Evolutionary conservation across 192 early-diverging fungal species (phyloP), one percentile per base, ranked within the genome.

Genomic region (Gaertneriomyces sp.): DNA sequence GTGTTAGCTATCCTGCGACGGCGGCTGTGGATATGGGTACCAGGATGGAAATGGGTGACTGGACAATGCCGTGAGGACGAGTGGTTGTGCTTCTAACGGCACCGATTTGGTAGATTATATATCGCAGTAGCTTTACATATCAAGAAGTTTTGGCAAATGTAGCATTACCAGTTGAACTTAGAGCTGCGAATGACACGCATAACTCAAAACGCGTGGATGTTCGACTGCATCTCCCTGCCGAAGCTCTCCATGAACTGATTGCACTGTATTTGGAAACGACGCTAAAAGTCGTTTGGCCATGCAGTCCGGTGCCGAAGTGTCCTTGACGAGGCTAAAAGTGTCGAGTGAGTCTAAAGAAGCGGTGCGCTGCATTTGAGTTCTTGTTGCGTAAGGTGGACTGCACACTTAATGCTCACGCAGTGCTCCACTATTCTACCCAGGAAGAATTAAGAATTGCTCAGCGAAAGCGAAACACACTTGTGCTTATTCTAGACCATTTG

Each of bases 1-100:
- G 86, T 90, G 7, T 56, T 86, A 47, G 82, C 83, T 60, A 84
- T 90, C 54, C 64, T 90, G 20, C 79, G 88, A 58, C 78, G 81
- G 39, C 76, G 88, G 41, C 76, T 85, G 0, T 85, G 82, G 72
- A 63, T 70, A 4, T 69, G 68, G 68, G 60, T 69, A 14, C 68
- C 68, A 8, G 68, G 68, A 10, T 69, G 68, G 68, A 61, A 62
- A 42, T 11, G 4, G 41, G 38, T 62, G 12, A 61, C 52, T 40
- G 68, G 68, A 44, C 58, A 61, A 60, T 69, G 68, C 44, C 52
- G 20, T 7, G 68, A 55, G 58, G 68, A 45, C 7, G 60, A 60
- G 14, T 69, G 45, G 41, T 16, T 69, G 20, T 69, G 68, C 43
- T 62, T 69, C 16, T 69, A 45, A 63, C 25, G 25, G 47, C 25